These are phyloP conservation scores for Coelastrella sp. DNA, from an alignment of 139 green algal species.

Conservation along the genomic window DNA sequence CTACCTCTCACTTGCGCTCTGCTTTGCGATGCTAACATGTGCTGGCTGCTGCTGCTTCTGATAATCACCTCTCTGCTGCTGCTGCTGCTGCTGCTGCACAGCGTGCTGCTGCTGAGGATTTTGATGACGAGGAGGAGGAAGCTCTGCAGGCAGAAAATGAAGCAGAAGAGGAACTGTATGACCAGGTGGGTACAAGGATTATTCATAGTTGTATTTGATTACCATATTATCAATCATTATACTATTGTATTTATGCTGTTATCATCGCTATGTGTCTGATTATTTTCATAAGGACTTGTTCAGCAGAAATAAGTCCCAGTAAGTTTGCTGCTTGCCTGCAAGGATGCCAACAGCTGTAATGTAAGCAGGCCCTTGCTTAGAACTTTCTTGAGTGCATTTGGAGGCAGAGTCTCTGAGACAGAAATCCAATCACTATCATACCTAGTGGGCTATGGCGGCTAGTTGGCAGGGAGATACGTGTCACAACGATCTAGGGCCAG, in stretches of 20 bases:
- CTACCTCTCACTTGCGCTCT: too few relatives aligned
- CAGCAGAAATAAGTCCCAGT: too few relatives aligned
- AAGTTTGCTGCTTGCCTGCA: background rate
- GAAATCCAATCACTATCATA: too few relatives aligned
- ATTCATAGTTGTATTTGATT: background rate
- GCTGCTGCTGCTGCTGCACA: background rate
- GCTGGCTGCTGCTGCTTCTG: background rate
- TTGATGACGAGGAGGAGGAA: conserved; percentile 96
- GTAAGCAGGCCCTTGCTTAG: background rate
- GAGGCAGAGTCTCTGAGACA: background rate
- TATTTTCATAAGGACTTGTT: too few relatives aligned
- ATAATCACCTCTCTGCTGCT: background rate
- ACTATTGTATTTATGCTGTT: too few relatives aligned
- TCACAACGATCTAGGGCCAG: too few relatives aligned
- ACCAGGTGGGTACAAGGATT: conserved; percentile 63
- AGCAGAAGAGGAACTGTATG: conserved; percentile 90
- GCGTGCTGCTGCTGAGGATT: conserved; percentile 81
- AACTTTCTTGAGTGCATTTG: background rate
- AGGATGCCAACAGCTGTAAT: too few relatives aligned
- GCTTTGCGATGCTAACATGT: background rate
- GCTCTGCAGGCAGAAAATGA: conserved; percentile 93
- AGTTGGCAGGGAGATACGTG: too few relatives aligned
- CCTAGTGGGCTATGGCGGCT: too few relatives aligned
- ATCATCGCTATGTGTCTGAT: too few relatives aligned
- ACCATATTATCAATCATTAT: background rate